Base-by-base conservation (phyloP, 176 grass and related monocot genomes). In the Lolium perenne region DNA sequence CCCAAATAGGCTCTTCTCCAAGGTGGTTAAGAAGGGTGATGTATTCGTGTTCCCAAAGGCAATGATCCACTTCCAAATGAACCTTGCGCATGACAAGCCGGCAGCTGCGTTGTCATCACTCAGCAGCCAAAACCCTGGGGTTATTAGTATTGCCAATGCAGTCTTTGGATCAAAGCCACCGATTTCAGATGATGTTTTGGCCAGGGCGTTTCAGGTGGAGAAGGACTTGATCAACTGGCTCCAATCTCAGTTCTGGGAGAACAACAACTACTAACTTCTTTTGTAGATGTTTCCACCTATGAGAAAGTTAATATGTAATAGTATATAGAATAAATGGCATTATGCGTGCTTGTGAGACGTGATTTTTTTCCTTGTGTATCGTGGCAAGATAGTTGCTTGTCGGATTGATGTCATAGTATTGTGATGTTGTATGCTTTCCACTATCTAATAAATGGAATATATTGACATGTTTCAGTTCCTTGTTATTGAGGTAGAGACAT, bases 31-130 rank as follows among this genome's bases (percentile, higher is more conserved):
- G 35, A 69, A 69, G 35, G 65, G 65, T 69, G 65, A 69, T 38
- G 32, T 40, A 20, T 69, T 69, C 9, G 65, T 69, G 4, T 69
- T 69, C 17, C 65, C 65, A 3, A 69, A 69, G 35, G 65, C 65
- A 69, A 69, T 69, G 67, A 70, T 70, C 38, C 67, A 70, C 67
- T 70, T 70, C 67, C 67, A 70, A 41, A 70, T 70, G 67, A 70
- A 70, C 35, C 38, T 70, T 43, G 67, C 67, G 7, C 67, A 70
- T 70, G 67, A 70, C 17, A 70, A 70, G 38, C 67, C 67, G 11
- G 67, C 67, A 2, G 38, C 67, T 43, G 67, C 67, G 0, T 70
- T 70, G 67, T 70, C 67, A n/a, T 70, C 67, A 70, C 67, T 70
- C 67, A 70, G 67, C 17, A 70, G 67, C 38, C 67, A 70, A 43